Conservation (phyloP, 2,329 filamentous ascomycete genomes). For the Neurospora sp. region DNA sequence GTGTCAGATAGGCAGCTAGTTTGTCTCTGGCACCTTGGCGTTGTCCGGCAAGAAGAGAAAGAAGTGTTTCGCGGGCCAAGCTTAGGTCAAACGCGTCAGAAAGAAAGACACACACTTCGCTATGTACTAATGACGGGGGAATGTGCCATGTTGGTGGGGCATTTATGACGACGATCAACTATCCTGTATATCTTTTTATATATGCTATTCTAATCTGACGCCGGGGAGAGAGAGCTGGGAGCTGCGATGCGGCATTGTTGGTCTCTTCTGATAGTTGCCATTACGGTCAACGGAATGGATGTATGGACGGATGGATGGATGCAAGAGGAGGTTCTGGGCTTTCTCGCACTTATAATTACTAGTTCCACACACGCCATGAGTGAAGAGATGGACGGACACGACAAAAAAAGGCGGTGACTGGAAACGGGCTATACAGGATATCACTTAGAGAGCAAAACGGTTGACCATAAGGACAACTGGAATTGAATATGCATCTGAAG, state of each 20-base stretch:
- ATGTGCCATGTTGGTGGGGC: background rate
- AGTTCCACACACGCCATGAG: background rate
- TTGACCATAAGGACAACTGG: background rate
- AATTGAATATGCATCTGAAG: background rate
- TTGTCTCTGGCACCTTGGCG: background rate
- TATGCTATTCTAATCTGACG: slow-evolving; percentile 4
- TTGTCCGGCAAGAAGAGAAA: background rate
- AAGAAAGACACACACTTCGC: background rate
- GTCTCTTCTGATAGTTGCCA: background rate
- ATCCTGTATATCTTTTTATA: slow-evolving; percentile 6
- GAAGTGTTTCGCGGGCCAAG: background rate
- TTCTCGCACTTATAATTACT: background rate
- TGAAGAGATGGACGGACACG: background rate
- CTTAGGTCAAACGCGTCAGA: background rate
- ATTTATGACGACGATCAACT: slow-evolving; percentile 3
- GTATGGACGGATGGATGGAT: background rate
- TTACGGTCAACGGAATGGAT: background rate
- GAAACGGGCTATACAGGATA: background rate
- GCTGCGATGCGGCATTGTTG: background rate
- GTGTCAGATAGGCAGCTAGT: background rate
- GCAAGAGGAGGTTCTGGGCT: background rate
- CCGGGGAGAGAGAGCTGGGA: background rate
- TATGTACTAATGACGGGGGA: background rate
- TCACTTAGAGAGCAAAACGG: background rate
- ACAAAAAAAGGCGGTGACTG: background rate